Evolutionary conservation across 2,329 filamentous ascomycete genomes (phyloP), one percentile per base, ranked within the genome.

Genomic region (Scytalidium sp.): DNA sequence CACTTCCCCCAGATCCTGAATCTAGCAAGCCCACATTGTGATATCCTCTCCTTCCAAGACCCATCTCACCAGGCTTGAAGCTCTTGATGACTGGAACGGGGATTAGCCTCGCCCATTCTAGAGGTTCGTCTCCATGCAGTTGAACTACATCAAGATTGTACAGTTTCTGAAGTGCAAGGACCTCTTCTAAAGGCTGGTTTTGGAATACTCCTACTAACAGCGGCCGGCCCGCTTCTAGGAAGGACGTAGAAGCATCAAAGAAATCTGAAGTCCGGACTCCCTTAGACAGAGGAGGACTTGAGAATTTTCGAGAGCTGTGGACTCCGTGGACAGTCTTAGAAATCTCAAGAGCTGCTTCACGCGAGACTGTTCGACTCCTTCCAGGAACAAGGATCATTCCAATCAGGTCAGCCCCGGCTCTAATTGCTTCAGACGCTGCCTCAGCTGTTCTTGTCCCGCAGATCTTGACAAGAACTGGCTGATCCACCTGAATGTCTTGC

Each of bases 151-250:
- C 94, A 41, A 99, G 80, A 42, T 79, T 76, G 56, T 96, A 84
- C 11, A 84, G 75, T 56, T 81, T 81, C 60, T 95, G 88, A 66
- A 93, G 83, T 55, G 85, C 80, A 45, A 97, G 75, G 6, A 99
- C 78, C 59, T 96, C 90, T 29, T 83, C 80, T 9, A 99, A 75
- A 1, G 93, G 83, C 64, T 97, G 93, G 66, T 97, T 88, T 61
- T 89, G 87, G 73, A 99, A 99, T 2, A 99, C 93, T 50, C 94
- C 94, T 4, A 96, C 94, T 1, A 99, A 78, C 2, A 94, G 78
- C 1, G 93, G 85, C 9, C 88, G 71, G 13, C 81, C 64, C 65
- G 75, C 64, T 65, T 78, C 68, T 3, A 85, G 67, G 50, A 73
- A 71, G 25, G 68, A 64, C 20, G 67, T 59, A n/a, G 76, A 72